Percentiles rank a stretch among this genome's conserved stretches.
phyloP scores from a whole-genome alignment of 2,329 filamentous ascomycete species.

The Colletotrichum trifolii region DNA sequence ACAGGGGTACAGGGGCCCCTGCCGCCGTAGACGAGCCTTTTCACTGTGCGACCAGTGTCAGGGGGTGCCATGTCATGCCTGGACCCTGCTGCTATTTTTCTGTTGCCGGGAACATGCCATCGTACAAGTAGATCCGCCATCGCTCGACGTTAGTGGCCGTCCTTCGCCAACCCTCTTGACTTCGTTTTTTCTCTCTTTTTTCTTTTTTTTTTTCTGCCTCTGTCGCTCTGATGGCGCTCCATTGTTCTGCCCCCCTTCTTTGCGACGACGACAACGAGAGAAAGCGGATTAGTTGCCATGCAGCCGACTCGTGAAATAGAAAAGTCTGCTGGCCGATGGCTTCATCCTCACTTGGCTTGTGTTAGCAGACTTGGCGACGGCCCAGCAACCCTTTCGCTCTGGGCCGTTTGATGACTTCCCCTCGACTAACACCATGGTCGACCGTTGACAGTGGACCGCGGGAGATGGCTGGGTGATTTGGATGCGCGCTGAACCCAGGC shows the following conservation, averaged over 20 bases:
- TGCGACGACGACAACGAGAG: not conserved
- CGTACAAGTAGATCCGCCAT: no score
- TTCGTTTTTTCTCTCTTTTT: slow-evolving; percentile 1
- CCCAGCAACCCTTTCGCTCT: slow-evolving; percentile 13
- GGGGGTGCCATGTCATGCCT: slow-evolving; percentile 12
- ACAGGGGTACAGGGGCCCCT: not conserved
- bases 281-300: no score
- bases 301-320: no score
- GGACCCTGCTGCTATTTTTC: slow-evolving; percentile 29
- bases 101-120: slow-evolving; percentile 28
- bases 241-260: not conserved
- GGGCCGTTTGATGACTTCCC: slow-evolving; percentile 13
- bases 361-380: no score
- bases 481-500: slow-evolving; percentile 33
- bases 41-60: slow-evolving; percentile 25
- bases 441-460: slow-evolving; percentile 14
- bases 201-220: not conserved
- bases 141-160: slow-evolving; percentile 32
- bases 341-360: no score
- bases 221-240: no score
- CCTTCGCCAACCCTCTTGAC: not conserved
- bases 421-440: slow-evolving; percentile 1
- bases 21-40: slow-evolving; percentile 23
- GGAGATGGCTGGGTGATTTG: slow-evolving; percentile 36
- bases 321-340: no score